Percentiles rank a stretch among this genome's conserved stretches.
phyloP scores from a whole-genome alignment of 495 filamentous ascomycete species.

The Aspergillus sclerotiicarbonarius region DNA sequence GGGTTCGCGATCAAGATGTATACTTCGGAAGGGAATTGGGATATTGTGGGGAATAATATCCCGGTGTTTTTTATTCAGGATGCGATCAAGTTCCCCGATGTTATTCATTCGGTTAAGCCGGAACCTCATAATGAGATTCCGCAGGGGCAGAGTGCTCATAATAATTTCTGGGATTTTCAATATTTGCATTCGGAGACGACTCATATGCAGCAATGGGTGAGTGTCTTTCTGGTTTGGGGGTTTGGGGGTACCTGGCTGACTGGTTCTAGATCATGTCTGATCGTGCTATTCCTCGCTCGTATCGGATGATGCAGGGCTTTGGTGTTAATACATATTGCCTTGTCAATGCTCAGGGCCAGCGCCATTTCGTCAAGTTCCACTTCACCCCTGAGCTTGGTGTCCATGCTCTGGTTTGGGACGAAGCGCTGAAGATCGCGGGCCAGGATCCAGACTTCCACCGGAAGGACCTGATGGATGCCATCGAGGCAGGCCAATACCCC shows the following conservation, averaged over 20 bases:
- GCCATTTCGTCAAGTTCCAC: constrained; percentile 80
- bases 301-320: constrained; percentile 89
- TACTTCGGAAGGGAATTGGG: constrained; percentile 53
- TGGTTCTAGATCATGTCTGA: constrained; percentile 64
- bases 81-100: constrained; percentile 68
- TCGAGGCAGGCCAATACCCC: constrained; percentile 63
- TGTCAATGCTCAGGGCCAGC: constrained; percentile 66
- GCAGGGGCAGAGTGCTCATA: constrained; percentile 60
- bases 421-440: constrained; percentile 76
- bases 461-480: constrained; percentile 80
- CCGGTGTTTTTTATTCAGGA: constrained; percentile 77
- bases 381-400: constrained; percentile 77
- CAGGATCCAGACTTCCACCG: constrained; percentile 89
- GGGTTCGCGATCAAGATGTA: constrained; percentile 82
- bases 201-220: constrained; percentile 82
- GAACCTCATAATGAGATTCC: constrained; percentile 76
- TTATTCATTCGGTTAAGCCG: constrained; percentile 76
- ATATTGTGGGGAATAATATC: constrained; percentile 77
- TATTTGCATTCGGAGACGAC: constrained; percentile 66
- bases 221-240: too few species aligned
- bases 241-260: constrained; percentile 2
- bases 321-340: constrained; percentile 83
- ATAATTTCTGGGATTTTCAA: constrained; percentile 61
- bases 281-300: constrained; percentile 74
- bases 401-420: constrained; percentile 85